Evolutionary conservation across 108 stramenopile genomes (phyloP).

Genomic region (Nitzschia palea): DNA sequence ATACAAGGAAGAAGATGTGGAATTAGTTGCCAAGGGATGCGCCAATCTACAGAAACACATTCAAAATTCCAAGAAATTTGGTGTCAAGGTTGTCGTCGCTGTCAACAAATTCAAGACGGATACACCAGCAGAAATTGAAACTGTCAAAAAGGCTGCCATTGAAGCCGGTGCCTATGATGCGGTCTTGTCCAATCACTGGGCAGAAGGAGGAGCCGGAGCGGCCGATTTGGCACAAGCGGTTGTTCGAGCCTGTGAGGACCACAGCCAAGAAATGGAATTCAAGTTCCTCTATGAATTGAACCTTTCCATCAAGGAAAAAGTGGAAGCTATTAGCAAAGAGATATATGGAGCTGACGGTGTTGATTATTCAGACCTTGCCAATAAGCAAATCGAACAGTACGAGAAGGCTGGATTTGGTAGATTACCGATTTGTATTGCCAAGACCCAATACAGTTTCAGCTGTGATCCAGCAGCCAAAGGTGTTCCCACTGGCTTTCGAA

Average conservation of each 20-base stretch:
- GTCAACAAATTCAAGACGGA: slow-evolving; percentile 94
- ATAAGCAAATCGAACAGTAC: slow-evolving; percentile 89
- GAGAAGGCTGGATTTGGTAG: slow-evolving; percentile 89
- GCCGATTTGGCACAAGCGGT: slow-evolving; percentile 91
- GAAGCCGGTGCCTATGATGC: slow-evolving; percentile 93
- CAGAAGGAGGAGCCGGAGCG: slow-evolving; percentile 95
- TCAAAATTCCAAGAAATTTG: slow-evolving; percentile 92
- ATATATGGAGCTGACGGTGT: slow-evolving; percentile 98
- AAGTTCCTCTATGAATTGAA: slow-evolving; percentile 89
- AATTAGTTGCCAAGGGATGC: slow-evolving; percentile 79
- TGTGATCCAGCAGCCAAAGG: slow-evolving; percentile 93
- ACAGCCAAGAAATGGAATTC: slow-evolving; percentile 67
- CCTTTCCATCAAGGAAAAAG: slow-evolving; percentile 83
- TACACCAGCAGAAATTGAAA: slow-evolving; percentile 90
- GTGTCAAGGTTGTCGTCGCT: slow-evolving; percentile 95
- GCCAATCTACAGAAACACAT: slow-evolving; percentile 94
- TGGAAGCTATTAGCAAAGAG: slow-evolving; percentile 88
- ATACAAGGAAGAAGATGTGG: slow-evolving; percentile 78
- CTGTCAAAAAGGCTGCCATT: slow-evolving; percentile 77
- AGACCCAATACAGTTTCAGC: slow-evolving; percentile 98
- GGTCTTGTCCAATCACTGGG: slow-evolving; percentile 94
- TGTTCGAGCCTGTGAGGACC: slow-evolving; percentile 74
- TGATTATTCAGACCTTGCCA: slow-evolving; percentile 88
- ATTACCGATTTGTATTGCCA: slow-evolving; percentile 98
- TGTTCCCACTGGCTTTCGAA: slow-evolving; percentile 86